These are phyloP conservation scores for Cicer chorassanicum DNA, from an alignment of 306 rosid genomes.

Conservation along the genomic window DNA sequence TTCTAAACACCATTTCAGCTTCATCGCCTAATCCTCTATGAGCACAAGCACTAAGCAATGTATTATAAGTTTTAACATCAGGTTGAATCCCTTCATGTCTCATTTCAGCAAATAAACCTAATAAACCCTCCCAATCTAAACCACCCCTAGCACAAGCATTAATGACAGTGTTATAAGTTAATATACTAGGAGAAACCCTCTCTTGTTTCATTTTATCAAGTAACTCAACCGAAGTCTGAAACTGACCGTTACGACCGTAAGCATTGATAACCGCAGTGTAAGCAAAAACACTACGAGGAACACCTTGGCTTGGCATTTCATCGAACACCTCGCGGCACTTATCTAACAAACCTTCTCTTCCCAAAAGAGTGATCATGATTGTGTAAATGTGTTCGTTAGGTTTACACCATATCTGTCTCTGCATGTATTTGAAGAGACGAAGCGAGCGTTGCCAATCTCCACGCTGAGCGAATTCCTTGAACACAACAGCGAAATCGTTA, in stretches of 20 bases:
- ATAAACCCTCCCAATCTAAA: constrained; percentile 90
- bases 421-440: constrained; percentile 90
- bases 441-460: constrained; percentile 95
- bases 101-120: constrained; percentile 96
- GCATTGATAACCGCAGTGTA: constrained; percentile 92
- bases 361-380: constrained; percentile 80
- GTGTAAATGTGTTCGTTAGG: constrained; percentile 91
- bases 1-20: constrained; percentile 93
- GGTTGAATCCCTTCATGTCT: constrained; percentile 95
- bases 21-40: constrained; percentile 79
- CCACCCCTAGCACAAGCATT: constrained; percentile 96
- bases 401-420: constrained; percentile 98
- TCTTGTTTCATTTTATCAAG: constrained; percentile 80
- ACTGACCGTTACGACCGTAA: constrained; percentile 90
- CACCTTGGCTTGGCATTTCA: constrained; percentile 90
- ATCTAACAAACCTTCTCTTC: constrained; percentile 86
- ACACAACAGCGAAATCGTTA: constrained; percentile 87
- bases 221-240: constrained; percentile 66
- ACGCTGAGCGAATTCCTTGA: constrained; percentile 94
- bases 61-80: constrained; percentile 82
- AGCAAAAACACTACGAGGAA: constrained; percentile 72
- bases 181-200: constrained; percentile 72
- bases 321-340: constrained; percentile 87
- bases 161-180: constrained; percentile 88
- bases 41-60: constrained; percentile 93